Evolutionary conservation across 2,329 filamentous ascomycete species (phyloP).

Genomic region (Diaporthe citriasiana): DNA sequence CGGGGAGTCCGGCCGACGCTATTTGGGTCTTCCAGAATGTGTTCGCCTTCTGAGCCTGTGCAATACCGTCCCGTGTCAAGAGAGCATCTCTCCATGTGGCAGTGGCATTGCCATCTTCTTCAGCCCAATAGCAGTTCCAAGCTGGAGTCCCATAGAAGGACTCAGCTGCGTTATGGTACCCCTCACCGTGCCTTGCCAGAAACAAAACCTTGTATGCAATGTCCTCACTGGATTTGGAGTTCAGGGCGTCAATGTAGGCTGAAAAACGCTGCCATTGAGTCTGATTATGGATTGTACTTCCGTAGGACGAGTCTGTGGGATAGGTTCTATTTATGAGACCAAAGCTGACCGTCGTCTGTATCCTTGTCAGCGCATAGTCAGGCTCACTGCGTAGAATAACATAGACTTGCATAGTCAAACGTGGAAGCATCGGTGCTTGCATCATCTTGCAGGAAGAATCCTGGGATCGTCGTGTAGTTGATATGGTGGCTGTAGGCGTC

Average conservation of each 20-base stretch:
- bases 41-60: slow-evolving; percentile 22
- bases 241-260: slow-evolving; percentile 69
- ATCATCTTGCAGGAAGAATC: slow-evolving; percentile 6
- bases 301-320: slow-evolving; percentile 62
- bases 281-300: slow-evolving; percentile 55
- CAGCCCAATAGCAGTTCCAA: slow-evolving; percentile 80
- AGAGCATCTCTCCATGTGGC: slow-evolving; percentile 74
- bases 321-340: slow-evolving; percentile 76
- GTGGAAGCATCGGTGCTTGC: slow-evolving; percentile 48
- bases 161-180: slow-evolving; percentile 74
- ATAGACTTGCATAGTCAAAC: slow-evolving; percentile 73
- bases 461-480: slow-evolving; percentile 62
- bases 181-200: slow-evolving; percentile 79
- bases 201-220: slow-evolving; percentile 76
- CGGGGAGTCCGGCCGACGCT: slow-evolving; percentile 64
- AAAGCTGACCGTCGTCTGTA: slow-evolving; percentile 71
- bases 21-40: slow-evolving; percentile 2
- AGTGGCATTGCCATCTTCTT: slow-evolving; percentile 74
- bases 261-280: slow-evolving; percentile 77
- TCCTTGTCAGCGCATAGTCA: not conserved
- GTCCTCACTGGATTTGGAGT: slow-evolving; percentile 58
- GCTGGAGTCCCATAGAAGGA: slow-evolving; percentile 76
- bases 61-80: slow-evolving; percentile 65
- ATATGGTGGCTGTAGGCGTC: slow-evolving; percentile 54
- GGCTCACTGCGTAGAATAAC: not conserved